Evolutionary conservation across 192 early-diverging fungal species (phyloP), one percentile per base, ranked within the genome.

Genomic region (Linnemannia zychae): DNA sequence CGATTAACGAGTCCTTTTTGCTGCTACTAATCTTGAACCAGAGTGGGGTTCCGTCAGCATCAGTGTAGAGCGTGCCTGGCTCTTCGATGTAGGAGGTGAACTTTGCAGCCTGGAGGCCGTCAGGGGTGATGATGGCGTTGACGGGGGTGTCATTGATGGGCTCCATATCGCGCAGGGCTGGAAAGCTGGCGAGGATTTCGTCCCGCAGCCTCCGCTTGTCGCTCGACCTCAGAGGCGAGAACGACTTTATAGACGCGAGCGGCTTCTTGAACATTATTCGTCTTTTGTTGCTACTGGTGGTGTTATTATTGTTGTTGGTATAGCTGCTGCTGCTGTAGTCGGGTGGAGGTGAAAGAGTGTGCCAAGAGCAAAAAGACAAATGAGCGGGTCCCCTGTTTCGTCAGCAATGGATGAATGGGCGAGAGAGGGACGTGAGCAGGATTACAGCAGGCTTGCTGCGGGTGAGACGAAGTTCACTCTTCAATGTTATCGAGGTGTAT

Each of bases 191-290:
- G 36, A 90, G 87, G 22, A 94, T 81, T 47, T 96, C 94, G 31
- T 90, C 88, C 15, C 92, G 87, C 12, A 96, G 91, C 38, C 92
- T 90, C 20, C 95, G 83, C 67, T 91, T 89, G 75, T 93, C 94
- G 34, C 94, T 95, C 17, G 91, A 91, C 12, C 95, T 90, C 33
- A 96, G 79, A 36, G 90, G 83, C 37, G 93, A 91, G 79, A 92
- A 95, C 16, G 92, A 82, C 78, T 97, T 97, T 47, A 94, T 83
- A 22, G 83, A 89, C 15, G 91, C 82, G 60, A 93, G 84, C 0
- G 94, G 93, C 81, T 96, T 96, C 75, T 95, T 96, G 81, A 96
- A 96, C 95, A 96, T 96, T 33, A 3, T 24, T 48, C 28, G 3
- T 33, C 1, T 36, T 57, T 57, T 57, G 50, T 52, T 17, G n/a